A percentile compares a stretch with the other conserved stretches of the same genome.
These are phyloP conservation scores for Neurospora sp. DNA, from an alignment of 495 filamentous ascomycete genomes.

Conservation along the genomic window DNA sequence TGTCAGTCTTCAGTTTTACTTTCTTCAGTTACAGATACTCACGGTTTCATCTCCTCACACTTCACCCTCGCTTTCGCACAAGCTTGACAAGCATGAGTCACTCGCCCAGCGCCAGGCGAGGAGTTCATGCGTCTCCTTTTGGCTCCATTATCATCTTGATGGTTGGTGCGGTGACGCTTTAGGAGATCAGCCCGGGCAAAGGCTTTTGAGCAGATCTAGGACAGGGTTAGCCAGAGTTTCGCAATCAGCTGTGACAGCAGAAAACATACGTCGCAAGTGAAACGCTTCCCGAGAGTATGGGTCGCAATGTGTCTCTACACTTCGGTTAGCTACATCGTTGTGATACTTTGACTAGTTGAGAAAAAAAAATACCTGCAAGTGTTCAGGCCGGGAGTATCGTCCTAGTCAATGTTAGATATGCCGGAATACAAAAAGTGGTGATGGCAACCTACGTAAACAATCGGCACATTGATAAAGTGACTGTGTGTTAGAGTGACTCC, in stretches of 20 bases:
- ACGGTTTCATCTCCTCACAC: conserved; percentile 40
- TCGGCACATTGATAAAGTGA: conserved; percentile 44
- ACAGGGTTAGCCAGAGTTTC: background rate
- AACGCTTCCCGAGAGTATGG: conserved; percentile 49
- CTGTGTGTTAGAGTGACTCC: conserved; percentile 17
- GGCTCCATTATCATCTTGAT: conserved; percentile 32
- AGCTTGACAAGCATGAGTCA: conserved; percentile 43
- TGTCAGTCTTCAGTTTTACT: background rate
- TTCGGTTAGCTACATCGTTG: background rate
- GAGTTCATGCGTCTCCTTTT: conserved; percentile 36
- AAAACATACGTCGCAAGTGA: conserved; percentile 25
- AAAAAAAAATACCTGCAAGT: conserved; percentile 27
- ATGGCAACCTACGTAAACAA: conserved; percentile 28
- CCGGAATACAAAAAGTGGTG: background rate
- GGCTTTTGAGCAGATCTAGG: conserved; percentile 41
- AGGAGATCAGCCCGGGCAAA: conserved; percentile 46
- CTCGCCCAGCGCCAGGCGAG: conserved; percentile 37
- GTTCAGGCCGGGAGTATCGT: conserved; percentile 45
- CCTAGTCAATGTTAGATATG: conserved; percentile 4
- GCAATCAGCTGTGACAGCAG: background rate
- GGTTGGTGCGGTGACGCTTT: conserved; percentile 45
- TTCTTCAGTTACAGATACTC: background rate
- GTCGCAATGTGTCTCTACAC: conserved; percentile 42
- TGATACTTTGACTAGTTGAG: background rate
- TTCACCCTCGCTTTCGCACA: conserved; percentile 46